Conservation (phyloP, 169 alveolate genomes). For the Cryptosporidium sp. region DNA sequence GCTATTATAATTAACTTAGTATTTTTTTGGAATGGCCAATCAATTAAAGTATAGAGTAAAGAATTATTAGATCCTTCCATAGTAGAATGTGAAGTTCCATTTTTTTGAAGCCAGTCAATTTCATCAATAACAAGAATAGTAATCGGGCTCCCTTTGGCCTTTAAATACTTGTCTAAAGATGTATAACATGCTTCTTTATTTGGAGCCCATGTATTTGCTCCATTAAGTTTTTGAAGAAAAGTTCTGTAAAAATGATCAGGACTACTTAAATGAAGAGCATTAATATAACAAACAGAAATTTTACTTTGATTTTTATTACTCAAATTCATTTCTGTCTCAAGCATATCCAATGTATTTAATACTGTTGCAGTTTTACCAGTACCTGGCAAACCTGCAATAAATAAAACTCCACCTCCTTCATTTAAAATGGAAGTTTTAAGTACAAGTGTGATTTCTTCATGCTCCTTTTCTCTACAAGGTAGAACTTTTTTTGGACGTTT, state of each 20-base stretch:
- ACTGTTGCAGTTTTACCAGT: conserved; percentile 85
- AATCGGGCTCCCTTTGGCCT: conserved; percentile 38
- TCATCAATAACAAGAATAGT: conserved; percentile 68
- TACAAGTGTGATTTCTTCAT: conserved; percentile 60
- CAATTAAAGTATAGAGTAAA: conserved; percentile 79
- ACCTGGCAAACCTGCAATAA: conserved; percentile 85
- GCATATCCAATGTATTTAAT: conserved; percentile 71
- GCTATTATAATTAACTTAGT: conserved; percentile 78
- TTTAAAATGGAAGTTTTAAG: conserved; percentile 71
- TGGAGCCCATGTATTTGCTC: conserved; percentile 74
- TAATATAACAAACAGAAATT: conserved; percentile 78
- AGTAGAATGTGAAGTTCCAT: not conserved
- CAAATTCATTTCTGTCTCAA: conserved; percentile 57
- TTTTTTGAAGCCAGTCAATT: conserved; percentile 71
- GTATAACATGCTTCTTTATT: conserved; percentile 53
- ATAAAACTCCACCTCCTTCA: conserved; percentile 79
- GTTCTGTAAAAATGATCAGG: conserved; percentile 80
- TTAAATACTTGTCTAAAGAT: conserved; percentile 34
- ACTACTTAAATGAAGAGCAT: conserved; percentile 80
- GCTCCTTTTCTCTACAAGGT: conserved; percentile 82
- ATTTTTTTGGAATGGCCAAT: conserved; percentile 82
- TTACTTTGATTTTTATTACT: conserved; percentile 28
- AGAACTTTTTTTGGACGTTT: conserved; percentile 38
- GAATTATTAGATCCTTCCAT: conserved; percentile 15
- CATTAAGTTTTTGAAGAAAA: conserved; percentile 76